phyloP scores from a whole-genome alignment of 2,329 filamentous ascomycete species.

The Claviceps sorghi region DNA sequence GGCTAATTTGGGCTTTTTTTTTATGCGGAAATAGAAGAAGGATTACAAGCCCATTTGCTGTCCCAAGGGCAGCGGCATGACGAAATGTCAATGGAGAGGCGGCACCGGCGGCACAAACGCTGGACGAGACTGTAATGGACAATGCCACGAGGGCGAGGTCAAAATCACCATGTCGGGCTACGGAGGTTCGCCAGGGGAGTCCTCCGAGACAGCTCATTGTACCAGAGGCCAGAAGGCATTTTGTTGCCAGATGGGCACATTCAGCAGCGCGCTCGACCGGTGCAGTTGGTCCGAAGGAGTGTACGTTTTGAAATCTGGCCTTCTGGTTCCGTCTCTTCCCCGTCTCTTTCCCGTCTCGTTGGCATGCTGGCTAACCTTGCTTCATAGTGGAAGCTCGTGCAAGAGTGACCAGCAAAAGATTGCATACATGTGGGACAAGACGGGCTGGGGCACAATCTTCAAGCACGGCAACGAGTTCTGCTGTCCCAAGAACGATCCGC shows the following conservation, averaged over 20 bases:
- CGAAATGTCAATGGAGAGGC: constrained; percentile 7
- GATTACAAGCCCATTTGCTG: constrained; percentile 6
- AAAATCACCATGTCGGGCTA: constrained; percentile 4
- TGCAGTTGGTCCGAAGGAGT: background rate
- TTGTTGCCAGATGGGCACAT: constrained; percentile 3
- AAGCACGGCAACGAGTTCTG: background rate
- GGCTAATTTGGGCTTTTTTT: background rate
- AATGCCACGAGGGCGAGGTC: constrained; percentile 7
- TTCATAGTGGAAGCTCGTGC: background rate
- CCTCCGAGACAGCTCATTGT: constrained; percentile 1
- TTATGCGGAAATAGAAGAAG: background rate
- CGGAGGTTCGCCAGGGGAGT: constrained; percentile 2
- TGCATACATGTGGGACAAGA: background rate
- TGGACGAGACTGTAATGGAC: constrained; percentile 7
- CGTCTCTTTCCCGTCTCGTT: no score
- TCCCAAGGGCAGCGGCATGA: constrained; percentile 1
- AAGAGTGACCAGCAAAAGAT: background rate
- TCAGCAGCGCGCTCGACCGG: background rate
- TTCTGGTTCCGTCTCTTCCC: background rate
- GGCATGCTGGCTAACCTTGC: background rate
- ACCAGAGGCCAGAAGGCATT: constrained; percentile 6
- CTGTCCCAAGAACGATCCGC: background rate
- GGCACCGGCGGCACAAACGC: background rate
- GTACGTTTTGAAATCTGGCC: background rate
- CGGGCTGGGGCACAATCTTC: background rate